Conservation (phyloP, 331 rosid species). For the Prunus yedoensis region DNA sequence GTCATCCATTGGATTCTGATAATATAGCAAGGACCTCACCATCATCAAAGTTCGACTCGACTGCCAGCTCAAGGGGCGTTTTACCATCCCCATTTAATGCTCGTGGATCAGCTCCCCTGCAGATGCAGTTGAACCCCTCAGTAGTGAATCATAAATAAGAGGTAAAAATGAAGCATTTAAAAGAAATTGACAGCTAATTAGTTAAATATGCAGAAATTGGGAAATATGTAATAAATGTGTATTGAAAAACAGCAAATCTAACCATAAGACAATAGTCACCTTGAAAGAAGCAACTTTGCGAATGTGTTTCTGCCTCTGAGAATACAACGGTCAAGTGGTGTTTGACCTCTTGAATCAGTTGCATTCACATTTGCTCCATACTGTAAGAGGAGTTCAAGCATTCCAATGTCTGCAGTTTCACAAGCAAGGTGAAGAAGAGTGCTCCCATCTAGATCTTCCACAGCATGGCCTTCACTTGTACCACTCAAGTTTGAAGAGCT, state of each 20-base stretch:
- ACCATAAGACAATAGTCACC: conserved; percentile 43
- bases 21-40: conserved; percentile 53
- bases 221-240: background rate
- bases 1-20: conserved; percentile 69
- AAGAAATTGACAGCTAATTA: background rate
- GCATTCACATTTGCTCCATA: conserved; percentile 85
- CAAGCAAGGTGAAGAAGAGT: conserved; percentile 93
- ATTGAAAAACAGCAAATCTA: background rate
- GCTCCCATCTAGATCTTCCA: conserved; percentile 75
- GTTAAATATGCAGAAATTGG: background rate
- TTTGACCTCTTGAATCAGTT: conserved; percentile 70
- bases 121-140: conserved; percentile 25
- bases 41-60: conserved; percentile 67
- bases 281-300: conserved; percentile 75
- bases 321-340: conserved; percentile 80
- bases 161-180: background rate
- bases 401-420: conserved; percentile 89
- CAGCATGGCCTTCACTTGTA: conserved; percentile 55
- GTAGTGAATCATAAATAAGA: conserved; percentile 3
- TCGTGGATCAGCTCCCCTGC: conserved; percentile 95
- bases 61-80: conserved; percentile 72
- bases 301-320: conserved; percentile 57
- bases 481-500: conserved; percentile 50
- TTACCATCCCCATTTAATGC: conserved; percentile 82
- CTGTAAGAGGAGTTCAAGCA: conserved; percentile 96